Percentiles rank a stretch among this genome's conserved stretches.
Conservation (phyloP, 2,329 filamentous ascomycete genomes). For the Nemania serpens region DNA sequence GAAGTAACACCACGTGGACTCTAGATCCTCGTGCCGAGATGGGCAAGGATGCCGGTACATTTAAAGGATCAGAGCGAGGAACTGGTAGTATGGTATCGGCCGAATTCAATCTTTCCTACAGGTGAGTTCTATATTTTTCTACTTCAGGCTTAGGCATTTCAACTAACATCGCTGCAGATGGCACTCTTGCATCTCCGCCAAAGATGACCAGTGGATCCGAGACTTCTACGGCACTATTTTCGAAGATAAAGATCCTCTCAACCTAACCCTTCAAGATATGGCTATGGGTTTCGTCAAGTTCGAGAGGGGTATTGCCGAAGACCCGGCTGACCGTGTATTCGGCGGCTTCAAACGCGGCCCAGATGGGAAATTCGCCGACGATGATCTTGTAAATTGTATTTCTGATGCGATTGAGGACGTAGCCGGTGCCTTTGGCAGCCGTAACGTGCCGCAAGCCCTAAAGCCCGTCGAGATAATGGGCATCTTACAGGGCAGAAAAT, state of each 20-base stretch:
- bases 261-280: conserved; percentile 65
- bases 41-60: conserved; percentile 58
- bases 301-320: conserved; percentile 62
- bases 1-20: conserved; percentile 77
- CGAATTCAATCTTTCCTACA: conserved; percentile 87
- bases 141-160: no score
- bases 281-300: conserved; percentile 66
- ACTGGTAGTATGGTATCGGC: conserved; percentile 83
- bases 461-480: conserved; percentile 79
- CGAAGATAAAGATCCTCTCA: conserved; percentile 56
- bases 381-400: conserved; percentile 76
- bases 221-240: conserved; percentile 68
- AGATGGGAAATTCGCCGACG: conserved; percentile 74
- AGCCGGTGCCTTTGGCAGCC: conserved; percentile 74
- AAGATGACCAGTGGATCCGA: conserved; percentile 81
- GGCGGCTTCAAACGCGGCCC: conserved; percentile 65
- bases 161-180: conserved; percentile 42
- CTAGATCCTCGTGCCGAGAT: conserved; percentile 76
- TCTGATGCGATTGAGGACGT: conserved; percentile 79
- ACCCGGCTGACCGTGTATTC: conserved; percentile 73
- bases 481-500: conserved; percentile 75
- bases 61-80: conserved; percentile 67
- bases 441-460: conserved; percentile 75
- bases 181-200: conserved; percentile 77
- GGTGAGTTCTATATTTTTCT: conserved; percentile 48